Base-by-base conservation (phyloP, 139 green algal genomes). In the Coelastrella sp. region DNA sequence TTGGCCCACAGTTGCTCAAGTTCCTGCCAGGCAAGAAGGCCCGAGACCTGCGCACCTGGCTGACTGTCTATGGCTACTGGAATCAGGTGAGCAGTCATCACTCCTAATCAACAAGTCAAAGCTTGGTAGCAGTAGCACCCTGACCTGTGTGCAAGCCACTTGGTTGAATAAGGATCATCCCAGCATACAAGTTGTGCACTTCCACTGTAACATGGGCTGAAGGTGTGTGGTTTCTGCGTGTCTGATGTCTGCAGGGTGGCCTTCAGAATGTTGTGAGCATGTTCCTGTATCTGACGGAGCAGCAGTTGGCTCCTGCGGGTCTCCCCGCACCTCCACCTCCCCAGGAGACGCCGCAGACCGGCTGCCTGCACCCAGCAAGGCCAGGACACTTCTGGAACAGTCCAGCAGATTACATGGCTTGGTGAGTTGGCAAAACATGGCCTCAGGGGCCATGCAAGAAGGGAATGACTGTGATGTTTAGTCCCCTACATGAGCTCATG, bases 1-100 rank as follows among this genome's bases (percentile, higher is more conserved):
- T 99, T 56, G 98, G 98, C 4, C 98, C 98, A 75, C 97, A 99
- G 95, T 95, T 99, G 72, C 97, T 99, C 56, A 96, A 96, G 79
- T 99, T 98, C 83, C 85, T 99, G 8, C 98, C 98, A 59, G 95
- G 96, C 25, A 91, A 97, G 87, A 99, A 99, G 88, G 98, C 95
- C 4, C 90, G 91, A 24, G 98, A 99, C 90, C 93, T 99, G 85
- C 93, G 94, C 68, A 97, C 95, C 87, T 99, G 98, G 98, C 96
- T 99, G 24, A 99, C 96, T 5, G 91, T 98, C 12, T 99, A 98
- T 85, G 93, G 91, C 49, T 99, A 99, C 95, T 99, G 97, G 97
- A 99, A 99, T 92, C 96, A 99, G 93, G 97, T 94, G 25, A 82
- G 63, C 63, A 72, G 60, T 49, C 35, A 49, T 49, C 35, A 49